Evolutionary conservation across 345 rosid species (phyloP), one percentile per base, ranked within the genome.

Genomic region (Brassica napus): DNA sequence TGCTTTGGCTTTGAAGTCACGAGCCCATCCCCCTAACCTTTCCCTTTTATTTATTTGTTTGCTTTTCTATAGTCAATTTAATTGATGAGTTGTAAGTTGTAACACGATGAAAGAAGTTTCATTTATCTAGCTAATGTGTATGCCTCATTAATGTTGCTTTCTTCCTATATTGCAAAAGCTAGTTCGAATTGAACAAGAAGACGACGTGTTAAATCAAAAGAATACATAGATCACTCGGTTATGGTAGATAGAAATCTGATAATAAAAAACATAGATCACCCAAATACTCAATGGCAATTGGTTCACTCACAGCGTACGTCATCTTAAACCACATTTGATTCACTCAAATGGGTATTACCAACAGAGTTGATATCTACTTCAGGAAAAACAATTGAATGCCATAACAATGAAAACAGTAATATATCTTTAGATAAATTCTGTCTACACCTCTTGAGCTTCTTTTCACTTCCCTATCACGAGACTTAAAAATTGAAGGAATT

Each of bases 1-100:
- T 75, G 80, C 77, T 81, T 74, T 62, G 66, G 65, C 52, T 74
- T 79, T 71, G 68, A 80, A 66, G 80, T 81, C 83, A 81, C 83
- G 80, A 75, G 83, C 72, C 83, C 83, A 81, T 81, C 80, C 76
- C 76, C 80, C 83, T 71, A 65, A 71, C 83, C 58, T 70, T 75
- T 71, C 67, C 75, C 79, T 80, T 74, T 80, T 80, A 35, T 54
- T 49, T 52, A 12, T 16, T 52, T 65, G 10, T 35, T 49, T 74
- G 72, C 68, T 71, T 69, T 80, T 80, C 21, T 15, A 54, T 15
- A 54, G 73, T 55, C 79, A 39, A 71, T 64, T 80, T 70, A 75
- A 71, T 75, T 75, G 24, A 57, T 80, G 83, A 80, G 76, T 80
- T 80, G 80, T 80, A 80, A 80, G 76, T 80, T 80, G 80, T 80